phyloP scores from a whole-genome alignment of 2,329 filamentous ascomycete genomes.

The Pezicula radicicola region DNA sequence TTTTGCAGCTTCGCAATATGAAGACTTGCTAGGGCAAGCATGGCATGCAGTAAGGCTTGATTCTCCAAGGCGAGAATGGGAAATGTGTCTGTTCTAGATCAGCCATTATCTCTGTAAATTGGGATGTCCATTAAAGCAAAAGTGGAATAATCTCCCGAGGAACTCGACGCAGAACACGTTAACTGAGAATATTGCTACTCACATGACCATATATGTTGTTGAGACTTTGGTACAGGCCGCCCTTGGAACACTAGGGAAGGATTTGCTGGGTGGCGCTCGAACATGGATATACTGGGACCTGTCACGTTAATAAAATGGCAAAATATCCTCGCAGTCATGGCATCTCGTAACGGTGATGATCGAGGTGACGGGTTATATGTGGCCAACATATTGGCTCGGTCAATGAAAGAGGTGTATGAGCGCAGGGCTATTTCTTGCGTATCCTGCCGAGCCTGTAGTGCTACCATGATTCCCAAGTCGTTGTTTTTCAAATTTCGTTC shows the following conservation, averaged over 20 bases:
- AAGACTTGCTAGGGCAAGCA: conserved; percentile 80
- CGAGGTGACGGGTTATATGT: conserved; percentile 64
- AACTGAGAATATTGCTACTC: conserved; percentile 25
- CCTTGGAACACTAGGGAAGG: conserved; percentile 64
- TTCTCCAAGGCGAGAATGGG: conserved; percentile 80
- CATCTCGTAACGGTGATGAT: conserved; percentile 74
- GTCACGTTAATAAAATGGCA: conserved; percentile 90
- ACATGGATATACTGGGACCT: conserved; percentile 80
- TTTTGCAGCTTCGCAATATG: conserved; percentile 83
- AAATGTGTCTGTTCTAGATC: conserved; percentile 59
- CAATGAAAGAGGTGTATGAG: conserved; percentile 42
- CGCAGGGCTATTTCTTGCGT: conserved; percentile 32
- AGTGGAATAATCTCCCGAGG: neutral
- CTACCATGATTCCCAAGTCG: conserved; percentile 25
- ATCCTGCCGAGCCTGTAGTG: conserved; percentile 24
- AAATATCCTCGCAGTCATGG: conserved; percentile 78
- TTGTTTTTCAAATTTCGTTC: conserved; percentile 31
- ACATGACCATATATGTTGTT: conserved; percentile 66
- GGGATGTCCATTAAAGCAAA: too few relatives aligned
- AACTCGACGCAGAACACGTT: neutral
- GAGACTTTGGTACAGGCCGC: conserved; percentile 55
- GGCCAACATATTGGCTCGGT: conserved; percentile 48
- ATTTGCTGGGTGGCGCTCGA: conserved; percentile 78
- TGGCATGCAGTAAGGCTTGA: conserved; percentile 85
- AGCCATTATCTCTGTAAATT: neutral